Evolutionary conservation across 768 basidiomycete species (phyloP).

Genomic region (Lactarius indigo): DNA sequence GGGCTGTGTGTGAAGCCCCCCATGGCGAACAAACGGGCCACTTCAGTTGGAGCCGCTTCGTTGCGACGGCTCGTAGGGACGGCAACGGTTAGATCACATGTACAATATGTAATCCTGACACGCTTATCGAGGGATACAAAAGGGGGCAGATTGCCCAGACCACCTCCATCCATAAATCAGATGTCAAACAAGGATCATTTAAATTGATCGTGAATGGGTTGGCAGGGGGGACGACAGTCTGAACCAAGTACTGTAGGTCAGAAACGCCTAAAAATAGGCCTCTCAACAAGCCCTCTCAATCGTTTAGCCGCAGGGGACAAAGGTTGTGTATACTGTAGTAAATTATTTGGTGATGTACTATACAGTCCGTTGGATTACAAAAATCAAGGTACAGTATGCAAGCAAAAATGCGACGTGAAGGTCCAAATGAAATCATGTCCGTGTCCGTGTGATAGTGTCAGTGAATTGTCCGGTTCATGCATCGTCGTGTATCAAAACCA

Average conservation of each 20-base stretch:
- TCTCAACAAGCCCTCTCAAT: no score
- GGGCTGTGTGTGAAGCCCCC: background rate
- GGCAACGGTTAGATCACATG: constrained; percentile 16
- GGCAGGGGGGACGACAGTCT: no score
- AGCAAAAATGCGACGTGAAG: background rate
- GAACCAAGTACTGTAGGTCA: background rate
- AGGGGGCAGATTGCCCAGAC: background rate
- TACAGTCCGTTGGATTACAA: background rate
- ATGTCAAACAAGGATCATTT: background rate
- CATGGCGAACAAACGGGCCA: background rate
- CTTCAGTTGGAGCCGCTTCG: background rate
- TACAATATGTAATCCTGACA: background rate
- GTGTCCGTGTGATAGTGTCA: background rate
- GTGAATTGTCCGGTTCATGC: background rate
- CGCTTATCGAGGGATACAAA: background rate
- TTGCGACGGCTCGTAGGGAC: constrained; percentile 11
- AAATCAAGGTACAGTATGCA: background rate
- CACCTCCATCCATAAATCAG: background rate
- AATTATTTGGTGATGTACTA: background rate
- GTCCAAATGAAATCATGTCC: background rate
- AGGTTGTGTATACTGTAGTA: background rate
- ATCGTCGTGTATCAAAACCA: background rate
- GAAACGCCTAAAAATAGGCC: background rate
- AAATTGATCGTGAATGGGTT: background rate
- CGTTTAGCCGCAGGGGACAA: no score